Base-by-base conservation (phyloP, 768 basidiomycete species). In the Crepidotus variabilis region DNA sequence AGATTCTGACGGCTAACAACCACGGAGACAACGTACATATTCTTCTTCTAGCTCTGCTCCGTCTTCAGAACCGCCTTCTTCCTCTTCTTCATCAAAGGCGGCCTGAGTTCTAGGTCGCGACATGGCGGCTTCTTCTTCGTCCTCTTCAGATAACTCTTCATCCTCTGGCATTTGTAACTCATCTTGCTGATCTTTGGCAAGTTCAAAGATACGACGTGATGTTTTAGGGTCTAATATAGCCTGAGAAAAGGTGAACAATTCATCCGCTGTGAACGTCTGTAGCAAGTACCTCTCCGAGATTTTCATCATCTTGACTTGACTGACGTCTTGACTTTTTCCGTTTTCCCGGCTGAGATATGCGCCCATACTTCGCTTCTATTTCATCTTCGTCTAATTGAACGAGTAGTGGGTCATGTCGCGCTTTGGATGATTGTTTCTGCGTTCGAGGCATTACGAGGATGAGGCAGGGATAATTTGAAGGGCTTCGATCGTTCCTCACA, bases 151-250 rank as follows among this genome's bases (percentile, higher is more conserved):
- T n/a, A 64, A 57, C 14, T 69, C 68, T 20, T 81, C 81, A 56
- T 86, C 83, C 24, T 85, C 83, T 16, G 76, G 75, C 62, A 84
- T 78, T 53, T 84, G 85, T 2, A 95, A 71, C 67, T 98, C 94
- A 68, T 93, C 88, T 72, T 98, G 94, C 71, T 99, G 96, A 63
- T 91, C 88, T 66, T 83, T 81, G 14, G 96, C 96, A 54, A 99
- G 83, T 69, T 94, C 90, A 61, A 99, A 88, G 50, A 99, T 97
- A 63, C 85, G 87, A 57, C 80, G 78, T 0, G 94, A 96, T 6
- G 87, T 88, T 71, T 88, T 92, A 2, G 87, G 80, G 67, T 94
- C 91, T 58, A 94, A 69, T 18, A 85, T 83, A 46, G 74, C 77
- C 92, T 95, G 59, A 46, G 53, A 39, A 60, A 36, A 58, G 7